Evolutionary conservation across 768 basidiomycete genomes (phyloP).

Genomic region (Suillus ampliporus): DNA sequence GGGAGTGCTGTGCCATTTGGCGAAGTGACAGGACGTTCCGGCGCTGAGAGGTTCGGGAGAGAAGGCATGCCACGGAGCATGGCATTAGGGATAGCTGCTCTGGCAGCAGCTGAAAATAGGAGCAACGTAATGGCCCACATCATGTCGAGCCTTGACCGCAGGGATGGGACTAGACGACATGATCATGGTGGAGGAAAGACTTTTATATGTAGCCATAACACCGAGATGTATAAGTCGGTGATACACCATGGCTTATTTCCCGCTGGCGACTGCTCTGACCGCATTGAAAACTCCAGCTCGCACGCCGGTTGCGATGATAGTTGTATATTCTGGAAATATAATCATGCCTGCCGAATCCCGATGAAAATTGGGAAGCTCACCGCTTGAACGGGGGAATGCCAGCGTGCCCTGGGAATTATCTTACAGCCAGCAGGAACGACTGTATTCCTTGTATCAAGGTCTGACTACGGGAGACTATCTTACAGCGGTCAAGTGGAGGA

Average conservation of each 20-base stretch:
- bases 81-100: conserved; percentile 23
- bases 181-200: background rate
- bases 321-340: background rate
- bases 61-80: conserved; percentile 25
- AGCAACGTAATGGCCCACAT: background rate
- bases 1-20: conserved; percentile 34
- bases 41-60: conserved; percentile 21
- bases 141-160: background rate
- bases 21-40: conserved; percentile 17
- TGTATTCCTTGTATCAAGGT: too few relatives aligned
- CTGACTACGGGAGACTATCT: too few relatives aligned
- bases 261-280: too few relatives aligned
- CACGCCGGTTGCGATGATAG: too few relatives aligned
- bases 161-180: background rate
- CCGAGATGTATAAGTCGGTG: background rate
- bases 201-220: background rate
- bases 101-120: background rate
- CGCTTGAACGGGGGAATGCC: background rate
- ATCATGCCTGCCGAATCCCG: background rate
- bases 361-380: background rate
- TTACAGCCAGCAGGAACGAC: too few relatives aligned
- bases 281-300: too few relatives aligned
- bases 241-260: background rate
- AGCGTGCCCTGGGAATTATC: background rate
- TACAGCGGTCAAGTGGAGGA: background rate